Conservation (phyloP, 2,329 filamentous ascomycete genomes). For the Hortaea sp. region DNA sequence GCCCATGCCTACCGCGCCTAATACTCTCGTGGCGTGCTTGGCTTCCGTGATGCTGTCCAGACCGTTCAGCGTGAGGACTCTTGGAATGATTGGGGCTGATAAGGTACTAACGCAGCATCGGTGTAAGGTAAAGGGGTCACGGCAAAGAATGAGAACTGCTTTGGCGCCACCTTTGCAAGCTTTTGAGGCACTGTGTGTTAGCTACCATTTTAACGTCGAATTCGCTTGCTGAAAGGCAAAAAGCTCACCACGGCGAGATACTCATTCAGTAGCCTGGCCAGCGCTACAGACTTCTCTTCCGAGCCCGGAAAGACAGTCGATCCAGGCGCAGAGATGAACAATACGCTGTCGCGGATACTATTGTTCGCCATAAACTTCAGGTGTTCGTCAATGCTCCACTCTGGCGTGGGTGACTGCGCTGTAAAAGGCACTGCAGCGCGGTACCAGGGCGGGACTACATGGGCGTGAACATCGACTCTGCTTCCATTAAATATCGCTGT, state of each 20-base stretch:
- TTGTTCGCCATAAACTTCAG: slow-evolving; percentile 22
- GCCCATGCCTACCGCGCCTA: slow-evolving; percentile 38
- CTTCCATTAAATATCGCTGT: slow-evolving; percentile 7
- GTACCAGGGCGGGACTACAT: slow-evolving; percentile 26
- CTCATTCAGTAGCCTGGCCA: slow-evolving; percentile 28
- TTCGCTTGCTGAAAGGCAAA: background rate
- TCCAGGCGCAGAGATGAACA: slow-evolving; percentile 27
- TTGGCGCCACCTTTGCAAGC: background rate
- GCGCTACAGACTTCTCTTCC: slow-evolving; percentile 20
- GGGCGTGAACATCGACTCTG: slow-evolving; percentile 28
- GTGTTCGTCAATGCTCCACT: slow-evolving; percentile 22
- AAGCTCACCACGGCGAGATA: slow-evolving; percentile 9
- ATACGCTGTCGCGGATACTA: slow-evolving; percentile 20
- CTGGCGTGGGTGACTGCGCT: slow-evolving; percentile 24
- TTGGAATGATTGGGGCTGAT: slow-evolving; percentile 16
- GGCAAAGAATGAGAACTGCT: slow-evolving; percentile 7
- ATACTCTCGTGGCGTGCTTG: slow-evolving; percentile 20
- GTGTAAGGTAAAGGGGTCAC: slow-evolving; percentile 7
- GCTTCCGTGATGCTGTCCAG: slow-evolving; percentile 18
- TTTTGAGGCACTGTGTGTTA: slow-evolving; percentile 1
- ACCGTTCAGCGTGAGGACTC: slow-evolving; percentile 8
- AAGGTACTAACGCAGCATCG: slow-evolving; percentile 4
- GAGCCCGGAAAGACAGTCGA: slow-evolving; percentile 24
- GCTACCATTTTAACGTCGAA: slow-evolving; percentile 1
- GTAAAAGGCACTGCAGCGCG: slow-evolving; percentile 22